phyloP scores from a whole-genome alignment of 2,329 filamentous ascomycete genomes.

The Plenodomus tracheiphilus region DNA sequence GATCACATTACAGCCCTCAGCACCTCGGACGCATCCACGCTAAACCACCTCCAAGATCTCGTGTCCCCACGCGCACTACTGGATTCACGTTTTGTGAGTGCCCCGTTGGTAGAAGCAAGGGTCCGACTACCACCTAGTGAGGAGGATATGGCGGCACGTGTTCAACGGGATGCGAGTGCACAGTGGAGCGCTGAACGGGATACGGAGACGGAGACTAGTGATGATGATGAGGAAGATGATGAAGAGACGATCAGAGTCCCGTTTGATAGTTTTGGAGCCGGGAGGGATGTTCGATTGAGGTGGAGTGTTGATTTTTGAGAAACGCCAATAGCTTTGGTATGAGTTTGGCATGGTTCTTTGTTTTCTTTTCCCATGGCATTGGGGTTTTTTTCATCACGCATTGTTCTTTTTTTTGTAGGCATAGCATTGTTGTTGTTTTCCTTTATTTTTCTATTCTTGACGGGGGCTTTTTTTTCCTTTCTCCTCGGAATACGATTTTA shows the following conservation, averaged over 20 bases:
- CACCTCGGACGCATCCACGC: constrained; percentile 43
- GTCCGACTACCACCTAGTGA: constrained; percentile 42
- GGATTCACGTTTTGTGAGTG: constrained; percentile 42
- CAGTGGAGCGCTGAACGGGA: constrained; percentile 22
- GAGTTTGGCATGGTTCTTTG: too few relatives aligned
- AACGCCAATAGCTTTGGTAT: too few relatives aligned
- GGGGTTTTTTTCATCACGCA: constrained; percentile 2
- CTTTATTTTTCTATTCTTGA: background rate
- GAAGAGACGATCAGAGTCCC: constrained; percentile 28
- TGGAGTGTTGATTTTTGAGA: constrained; percentile 50
- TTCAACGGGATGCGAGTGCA: background rate
- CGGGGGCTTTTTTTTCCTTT: background rate
- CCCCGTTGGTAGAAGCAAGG: constrained; percentile 43
- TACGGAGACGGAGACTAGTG: constrained; percentile 19
- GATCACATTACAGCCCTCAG: too few relatives aligned
- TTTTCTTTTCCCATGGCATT: background rate
- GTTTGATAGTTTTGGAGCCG: constrained; percentile 41
- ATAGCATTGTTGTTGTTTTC: constrained; percentile 1
- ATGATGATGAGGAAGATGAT: constrained; percentile 1
- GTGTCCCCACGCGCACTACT: constrained; percentile 40
- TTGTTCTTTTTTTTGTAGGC: background rate
- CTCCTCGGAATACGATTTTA: background rate
- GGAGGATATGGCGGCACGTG: constrained; percentile 27
- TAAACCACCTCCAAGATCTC: constrained; percentile 45
- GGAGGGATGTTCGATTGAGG: constrained; percentile 43